phyloP scores from a whole-genome alignment of 371 early-diverging fungal species.

The Actinomortierella wolfii region DNA sequence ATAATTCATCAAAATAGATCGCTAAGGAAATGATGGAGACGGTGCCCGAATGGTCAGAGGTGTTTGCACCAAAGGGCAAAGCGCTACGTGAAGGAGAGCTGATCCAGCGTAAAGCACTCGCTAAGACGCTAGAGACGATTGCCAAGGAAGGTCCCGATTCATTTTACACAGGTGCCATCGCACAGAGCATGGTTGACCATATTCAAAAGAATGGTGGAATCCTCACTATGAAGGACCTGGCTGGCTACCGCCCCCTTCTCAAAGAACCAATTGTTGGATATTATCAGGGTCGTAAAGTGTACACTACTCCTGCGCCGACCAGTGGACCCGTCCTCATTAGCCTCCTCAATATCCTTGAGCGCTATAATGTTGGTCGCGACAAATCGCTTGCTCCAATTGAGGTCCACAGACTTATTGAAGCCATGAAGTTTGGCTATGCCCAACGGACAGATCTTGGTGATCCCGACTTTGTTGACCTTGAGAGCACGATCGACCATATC shows the following conservation, averaged over 20 bases:
- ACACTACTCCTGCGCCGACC: constrained; percentile 75
- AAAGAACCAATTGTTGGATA: constrained; percentile 66
- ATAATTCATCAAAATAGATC: constrained; percentile 13
- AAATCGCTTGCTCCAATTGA: constrained; percentile 61
- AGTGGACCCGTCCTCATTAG: constrained; percentile 86
- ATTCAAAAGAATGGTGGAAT: constrained; percentile 80
- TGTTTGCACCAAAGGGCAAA: constrained; percentile 75
- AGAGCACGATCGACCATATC: constrained; percentile 61
- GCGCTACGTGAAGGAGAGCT: constrained; percentile 71
- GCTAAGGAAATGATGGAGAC: constrained; percentile 46
- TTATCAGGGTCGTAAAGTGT: constrained; percentile 76
- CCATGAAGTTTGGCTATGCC: constrained; percentile 91
- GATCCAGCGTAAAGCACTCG: constrained; percentile 75
- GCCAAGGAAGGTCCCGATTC: constrained; percentile 80
- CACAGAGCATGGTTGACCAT: constrained; percentile 71
- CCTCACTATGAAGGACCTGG: constrained; percentile 82
- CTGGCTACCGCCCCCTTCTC: constrained; percentile 66
- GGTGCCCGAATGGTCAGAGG: constrained; percentile 49
- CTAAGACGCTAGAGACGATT: constrained; percentile 81
- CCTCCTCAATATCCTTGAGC: constrained; percentile 89
- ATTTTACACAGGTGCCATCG: constrained; percentile 92
- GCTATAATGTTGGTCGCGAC: constrained; percentile 63
- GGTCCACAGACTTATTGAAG: constrained; percentile 85
- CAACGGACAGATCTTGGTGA: constrained; percentile 86
- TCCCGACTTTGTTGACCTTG: constrained; percentile 68